Evolutionary conservation across 129 eudicot genomes (phyloP).

Genomic region (Chrysanthemum seticuspe): DNA sequence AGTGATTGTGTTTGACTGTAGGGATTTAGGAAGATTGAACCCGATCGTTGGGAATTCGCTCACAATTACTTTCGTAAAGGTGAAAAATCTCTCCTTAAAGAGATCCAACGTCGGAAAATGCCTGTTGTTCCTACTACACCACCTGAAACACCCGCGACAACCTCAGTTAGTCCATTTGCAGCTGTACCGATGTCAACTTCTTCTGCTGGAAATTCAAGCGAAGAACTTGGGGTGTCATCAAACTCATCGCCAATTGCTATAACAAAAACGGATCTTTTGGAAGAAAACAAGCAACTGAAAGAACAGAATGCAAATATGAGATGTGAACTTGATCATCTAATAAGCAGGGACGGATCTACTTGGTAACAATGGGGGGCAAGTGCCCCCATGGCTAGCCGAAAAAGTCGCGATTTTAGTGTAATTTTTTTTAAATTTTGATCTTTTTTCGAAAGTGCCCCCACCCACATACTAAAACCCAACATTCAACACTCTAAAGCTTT

Average conservation of each 20-base stretch:
- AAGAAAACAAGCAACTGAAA: conserved; percentile 64
- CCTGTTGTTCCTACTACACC: conserved; percentile 17
- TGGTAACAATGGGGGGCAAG: too few species aligned
- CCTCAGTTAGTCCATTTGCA: conserved; percentile 24
- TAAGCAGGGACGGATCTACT: too few species aligned
- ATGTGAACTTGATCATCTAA: conserved; percentile 47
- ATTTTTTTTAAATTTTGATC: too few species aligned
- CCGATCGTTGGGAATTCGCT: conserved; percentile 86
- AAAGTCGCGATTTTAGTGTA: too few species aligned
- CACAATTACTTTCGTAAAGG: conserved; percentile 67
- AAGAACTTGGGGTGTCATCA: conserved; percentile 62
- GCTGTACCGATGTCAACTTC: conserved; percentile 25
- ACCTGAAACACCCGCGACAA: conserved; percentile 28
- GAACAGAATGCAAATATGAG: conserved; percentile 51
- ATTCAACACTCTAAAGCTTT: too few species aligned
- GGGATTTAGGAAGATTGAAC: conserved; percentile 78
- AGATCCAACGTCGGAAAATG: conserved; percentile 78
- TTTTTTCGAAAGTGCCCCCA: too few species aligned
- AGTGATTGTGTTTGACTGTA: conserved; percentile 18
- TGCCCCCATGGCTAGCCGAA: too few species aligned
- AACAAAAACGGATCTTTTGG: conserved; percentile 44
- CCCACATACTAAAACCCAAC: too few species aligned
- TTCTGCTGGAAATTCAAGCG: conserved; percentile 51
- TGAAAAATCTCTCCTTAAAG: conserved; percentile 55
- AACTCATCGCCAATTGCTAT: conserved; percentile 50